Evolutionary conservation across 805 yeast genomes (phyloP), one percentile per base, ranked within the genome.

Genomic region (Lipomyces japonicus): DNA sequence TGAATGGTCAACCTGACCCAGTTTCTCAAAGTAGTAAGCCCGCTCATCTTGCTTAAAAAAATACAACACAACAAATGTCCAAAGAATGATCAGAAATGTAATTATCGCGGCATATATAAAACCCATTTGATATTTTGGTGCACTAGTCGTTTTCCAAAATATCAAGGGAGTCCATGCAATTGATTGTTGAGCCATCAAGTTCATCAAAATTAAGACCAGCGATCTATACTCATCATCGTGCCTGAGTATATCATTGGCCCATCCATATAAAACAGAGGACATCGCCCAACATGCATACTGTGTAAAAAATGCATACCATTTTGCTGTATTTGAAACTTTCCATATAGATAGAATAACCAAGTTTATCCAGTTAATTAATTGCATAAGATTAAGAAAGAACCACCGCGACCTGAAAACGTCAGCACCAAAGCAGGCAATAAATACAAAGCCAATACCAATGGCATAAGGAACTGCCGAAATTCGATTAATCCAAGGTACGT

Each of bases 281-380:
- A 75, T 75, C 9, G 82, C 79, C 77, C 80, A 75, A 5, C 81
- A 81, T 49, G 75, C 72, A 62, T 77, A 79, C 52, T 75, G 80
- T 36, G 78, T 63, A 59, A 77, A 71, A 65, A 72, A 80, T 1
- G 81, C 84, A 66, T 77, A 79, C 81, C 82, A 78, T 59, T 77
- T 79, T 3, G 79, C 80, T 6, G 71, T 58, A 56, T 76, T 77
- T 1, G 76, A 71, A 6, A 80, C 77, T 42, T 74, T 42, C 84
- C 84, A 80, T 7, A 72, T 75, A 1, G 82, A 78, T 46, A 80
- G 65, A 37, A 80, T 68, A 9, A 74, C 67, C 53, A 77, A 76
- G 16, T 82, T 81, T 3, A 71, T 64, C 26, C 79, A 64, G 58
- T 79, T 79, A 59, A 79, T 71, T 0, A 73, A 65, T 59, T 77